Conservation (phyloP, 1,139 yeast species). For the Pichia sp. region DNA sequence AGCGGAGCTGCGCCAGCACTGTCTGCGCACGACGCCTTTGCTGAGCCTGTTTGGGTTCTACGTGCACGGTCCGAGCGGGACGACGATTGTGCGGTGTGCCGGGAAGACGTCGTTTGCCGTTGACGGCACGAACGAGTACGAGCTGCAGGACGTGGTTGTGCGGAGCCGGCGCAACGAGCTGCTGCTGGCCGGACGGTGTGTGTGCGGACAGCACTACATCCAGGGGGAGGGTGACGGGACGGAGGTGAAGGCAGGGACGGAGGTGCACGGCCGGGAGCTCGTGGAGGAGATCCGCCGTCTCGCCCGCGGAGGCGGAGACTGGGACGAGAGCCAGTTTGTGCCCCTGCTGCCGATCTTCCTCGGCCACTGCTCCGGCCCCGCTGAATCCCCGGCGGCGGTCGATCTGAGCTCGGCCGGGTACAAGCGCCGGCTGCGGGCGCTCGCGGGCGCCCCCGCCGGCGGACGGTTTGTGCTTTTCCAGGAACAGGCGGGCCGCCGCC, state of each 20-base stretch:
- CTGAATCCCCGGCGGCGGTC: neutral
- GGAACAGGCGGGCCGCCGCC: neutral
- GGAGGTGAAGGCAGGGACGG: neutral
- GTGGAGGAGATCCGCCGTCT: neutral
- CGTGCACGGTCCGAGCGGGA: conserved; percentile 4
- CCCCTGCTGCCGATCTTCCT: neutral
- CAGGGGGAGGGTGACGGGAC: no score
- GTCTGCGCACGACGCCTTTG: conserved; percentile 12
- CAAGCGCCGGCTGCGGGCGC: neutral
- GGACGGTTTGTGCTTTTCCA: conserved; percentile 1
- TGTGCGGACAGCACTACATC: neutral
- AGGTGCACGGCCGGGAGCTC: neutral
- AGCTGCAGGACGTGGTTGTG: neutral
- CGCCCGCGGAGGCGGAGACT: no score
- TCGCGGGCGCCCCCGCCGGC: neutral
- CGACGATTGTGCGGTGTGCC: neutral
- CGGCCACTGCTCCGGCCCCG: neutral
- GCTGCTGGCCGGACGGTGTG: neutral
- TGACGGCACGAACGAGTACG: neutral
- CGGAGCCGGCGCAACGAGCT: neutral
- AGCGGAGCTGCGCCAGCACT: neutral
- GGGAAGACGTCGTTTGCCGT: conserved; percentile 1
- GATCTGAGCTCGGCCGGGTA: neutral
- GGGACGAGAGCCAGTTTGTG: neutral
- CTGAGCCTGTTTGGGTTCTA: conserved; percentile 19